Base-by-base conservation (phyloP, 805 yeast genomes). In the Zygoascus tannicola region DNA sequence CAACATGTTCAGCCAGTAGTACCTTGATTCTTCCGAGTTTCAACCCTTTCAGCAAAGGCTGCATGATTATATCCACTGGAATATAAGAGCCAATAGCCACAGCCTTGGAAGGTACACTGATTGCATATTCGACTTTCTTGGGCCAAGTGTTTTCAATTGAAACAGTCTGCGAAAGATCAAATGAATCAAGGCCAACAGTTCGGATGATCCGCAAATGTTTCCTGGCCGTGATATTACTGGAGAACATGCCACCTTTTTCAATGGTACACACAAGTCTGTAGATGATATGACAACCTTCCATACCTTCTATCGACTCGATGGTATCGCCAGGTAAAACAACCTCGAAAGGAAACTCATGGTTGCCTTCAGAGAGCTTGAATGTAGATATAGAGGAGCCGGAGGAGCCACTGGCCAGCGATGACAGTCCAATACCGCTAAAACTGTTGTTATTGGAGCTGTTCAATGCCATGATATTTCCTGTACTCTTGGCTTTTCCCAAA, bases 121-220 rank as follows among this genome's bases (percentile, higher is more conserved):
- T 77, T 2, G 86, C 75, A 60, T 90, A 90, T 56, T 90, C 97
- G 26, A 90, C 85, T 59, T 92, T 92, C 38, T 78, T 69, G 2
- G 97, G 97, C 97, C 97, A 90, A 1, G 88, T 80, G 59, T 90
- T 90, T 57, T 87, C 95, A 26, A 90, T 94, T 0, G 94, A 85
- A 54, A 88, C 84, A 0, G 97, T 85, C 61, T 90, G 97, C 0
- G 94, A 74, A 20, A 87, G 68, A 55, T 92, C 97, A 3, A 84
- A 74, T 1, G 94, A 75, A 60, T 90, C 97, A 0, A 94, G 75
- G 1, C 95, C 79, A 47, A 90, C 65, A 0, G 97, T 90, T 55
- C 98, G 73, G 8, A 92, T 76, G 7, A 92, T 78, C 48, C 95
- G 76, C 2, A 92, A 50, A 55, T 80, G 86, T 62, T 79, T 84